A percentile compares a stretch with the other conserved stretches of the same genome.
These are phyloP conservation scores for Phaeodactylum tricornutum DNA, from an alignment of 108 stramenopile species.

Conservation along the genomic window DNA sequence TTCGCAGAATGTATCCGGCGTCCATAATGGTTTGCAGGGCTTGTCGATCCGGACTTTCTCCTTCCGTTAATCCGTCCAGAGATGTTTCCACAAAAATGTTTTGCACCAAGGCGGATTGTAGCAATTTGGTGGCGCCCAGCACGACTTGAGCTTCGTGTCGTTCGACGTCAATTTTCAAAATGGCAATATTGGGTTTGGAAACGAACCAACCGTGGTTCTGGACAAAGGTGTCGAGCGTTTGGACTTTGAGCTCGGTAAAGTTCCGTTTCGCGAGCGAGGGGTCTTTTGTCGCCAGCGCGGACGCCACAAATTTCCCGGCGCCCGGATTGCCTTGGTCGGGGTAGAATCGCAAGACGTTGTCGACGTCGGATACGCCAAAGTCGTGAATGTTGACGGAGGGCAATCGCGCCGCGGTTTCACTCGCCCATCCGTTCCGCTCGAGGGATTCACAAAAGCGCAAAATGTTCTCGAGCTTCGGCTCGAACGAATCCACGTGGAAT, in stretches of 20 bases:
- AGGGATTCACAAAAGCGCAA: constrained; percentile 7
- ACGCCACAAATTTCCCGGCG: no score
- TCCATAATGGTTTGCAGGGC: no score
- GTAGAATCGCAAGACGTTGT: not conserved
- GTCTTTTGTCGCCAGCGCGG: no score
- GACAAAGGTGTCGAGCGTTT: constrained; percentile 29
- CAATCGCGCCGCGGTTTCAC: constrained; percentile 2
- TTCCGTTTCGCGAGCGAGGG: no score
- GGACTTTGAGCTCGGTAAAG: no score
- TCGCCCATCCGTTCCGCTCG: constrained; percentile 27
- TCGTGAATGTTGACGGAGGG: not conserved
- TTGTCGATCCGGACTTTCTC: not conserved
- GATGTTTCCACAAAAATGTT: constrained; percentile 26
- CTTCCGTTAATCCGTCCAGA: not conserved
- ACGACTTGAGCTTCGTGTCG: constrained; percentile 21
- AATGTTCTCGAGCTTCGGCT: constrained; percentile 3
- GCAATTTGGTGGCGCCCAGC: constrained; percentile 19
- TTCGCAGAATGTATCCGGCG: no score
- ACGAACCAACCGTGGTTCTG: constrained; percentile 21
- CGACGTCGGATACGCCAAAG: not conserved
- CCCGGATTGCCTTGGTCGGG: not conserved
- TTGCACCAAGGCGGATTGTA: constrained; percentile 10
- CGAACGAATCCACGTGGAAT: constrained; percentile 1
- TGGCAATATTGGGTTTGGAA: constrained; percentile 7
- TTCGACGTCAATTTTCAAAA: constrained; percentile 40